A percentile compares a stretch with the other conserved stretches of the same genome.
These are phyloP conservation scores for Phlebopus sp. DNA, from an alignment of 1,284 basidiomycete genomes.

Conservation along the genomic window DNA sequence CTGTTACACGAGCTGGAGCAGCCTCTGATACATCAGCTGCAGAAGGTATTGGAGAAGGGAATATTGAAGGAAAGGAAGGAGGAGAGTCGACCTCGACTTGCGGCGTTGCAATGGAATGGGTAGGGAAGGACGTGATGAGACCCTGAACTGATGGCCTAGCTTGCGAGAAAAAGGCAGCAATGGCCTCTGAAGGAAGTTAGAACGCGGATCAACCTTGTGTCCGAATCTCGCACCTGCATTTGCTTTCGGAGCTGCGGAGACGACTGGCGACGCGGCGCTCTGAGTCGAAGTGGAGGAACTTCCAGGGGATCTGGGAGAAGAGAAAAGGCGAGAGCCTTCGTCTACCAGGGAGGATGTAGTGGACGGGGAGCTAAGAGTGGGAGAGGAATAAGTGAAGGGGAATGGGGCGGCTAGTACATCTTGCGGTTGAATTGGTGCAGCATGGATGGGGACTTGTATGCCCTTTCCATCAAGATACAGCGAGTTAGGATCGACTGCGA, in stretches of 20 bases:
- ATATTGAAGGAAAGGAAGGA: slow-evolving; percentile 33
- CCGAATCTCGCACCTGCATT: slow-evolving; percentile 15
- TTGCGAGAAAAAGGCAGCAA: slow-evolving; percentile 17
- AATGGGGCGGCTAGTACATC: slow-evolving; percentile 36
- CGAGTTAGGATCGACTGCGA: slow-evolving; percentile 61
- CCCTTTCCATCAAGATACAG: slow-evolving; percentile 44
- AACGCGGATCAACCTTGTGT: neutral
- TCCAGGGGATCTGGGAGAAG: slow-evolving; percentile 19
- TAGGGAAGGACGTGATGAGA: slow-evolving; percentile 24
- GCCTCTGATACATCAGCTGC: too few species aligned
- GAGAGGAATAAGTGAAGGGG: slow-evolving; percentile 42
- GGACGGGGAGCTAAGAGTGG: slow-evolving; percentile 28
- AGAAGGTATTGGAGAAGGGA: slow-evolving; percentile 32
- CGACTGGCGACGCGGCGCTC: slow-evolving; percentile 18
- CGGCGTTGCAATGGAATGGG: slow-evolving; percentile 7
- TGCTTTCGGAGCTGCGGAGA: neutral
- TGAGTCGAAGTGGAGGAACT: slow-evolving; percentile 12
- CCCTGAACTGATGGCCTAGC: slow-evolving; percentile 40
- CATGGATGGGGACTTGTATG: slow-evolving; percentile 12
- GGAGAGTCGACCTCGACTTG: slow-evolving; percentile 24
- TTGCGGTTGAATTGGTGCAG: slow-evolving; percentile 23
- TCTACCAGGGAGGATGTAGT: slow-evolving; percentile 23
- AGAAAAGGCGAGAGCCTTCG: slow-evolving; percentile 18
- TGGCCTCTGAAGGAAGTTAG: slow-evolving; percentile 15
- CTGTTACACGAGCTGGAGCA: slow-evolving; percentile 27